phyloP scores from a whole-genome alignment of 257 asterid species.

The Plantago ovata region DNA sequence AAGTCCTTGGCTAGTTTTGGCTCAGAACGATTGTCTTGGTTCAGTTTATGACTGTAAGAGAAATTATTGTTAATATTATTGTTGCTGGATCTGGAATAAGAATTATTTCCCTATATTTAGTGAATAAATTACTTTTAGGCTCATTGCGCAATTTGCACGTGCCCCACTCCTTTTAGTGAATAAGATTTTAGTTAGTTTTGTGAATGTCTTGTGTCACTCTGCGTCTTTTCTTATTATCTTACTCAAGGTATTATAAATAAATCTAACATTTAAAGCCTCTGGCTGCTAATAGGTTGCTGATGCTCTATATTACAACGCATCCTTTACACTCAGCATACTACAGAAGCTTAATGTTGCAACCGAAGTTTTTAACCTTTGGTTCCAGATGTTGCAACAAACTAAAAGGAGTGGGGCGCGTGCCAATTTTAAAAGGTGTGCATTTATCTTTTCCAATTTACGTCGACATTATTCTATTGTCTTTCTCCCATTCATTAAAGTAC shows the following conservation, averaged over 20 bases:
- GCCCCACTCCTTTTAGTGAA: no score
- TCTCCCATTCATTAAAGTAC: neutral
- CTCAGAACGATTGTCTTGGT: no score
- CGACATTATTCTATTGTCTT: constrained; percentile 10
- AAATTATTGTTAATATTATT: no score
- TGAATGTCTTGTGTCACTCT: neutral
- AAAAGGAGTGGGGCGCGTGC: constrained; percentile 72
- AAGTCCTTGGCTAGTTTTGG: no score
- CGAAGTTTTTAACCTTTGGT: constrained; percentile 92
- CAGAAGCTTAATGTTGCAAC: constrained; percentile 91
- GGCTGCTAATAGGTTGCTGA: constrained; percentile 71
- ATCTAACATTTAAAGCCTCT: constrained; percentile 10
- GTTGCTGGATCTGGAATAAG: no score
- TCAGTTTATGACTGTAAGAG: no score
- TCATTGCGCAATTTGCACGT: no score
- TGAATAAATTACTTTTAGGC: no score
- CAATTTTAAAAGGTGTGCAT: constrained; percentile 73
- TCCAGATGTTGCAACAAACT: constrained; percentile 88
- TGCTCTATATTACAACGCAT: constrained; percentile 85
- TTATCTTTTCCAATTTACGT: neutral
- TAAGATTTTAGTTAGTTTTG: no score
- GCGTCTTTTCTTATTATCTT: no score
- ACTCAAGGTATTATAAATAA: constrained; percentile 8
- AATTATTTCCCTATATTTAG: no score
- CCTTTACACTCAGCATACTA: constrained; percentile 62